Percentiles rank a stretch among this genome's conserved stretches.
Conservation (phyloP, 306 rosid species). For the Trifolium fragiferum region DNA sequence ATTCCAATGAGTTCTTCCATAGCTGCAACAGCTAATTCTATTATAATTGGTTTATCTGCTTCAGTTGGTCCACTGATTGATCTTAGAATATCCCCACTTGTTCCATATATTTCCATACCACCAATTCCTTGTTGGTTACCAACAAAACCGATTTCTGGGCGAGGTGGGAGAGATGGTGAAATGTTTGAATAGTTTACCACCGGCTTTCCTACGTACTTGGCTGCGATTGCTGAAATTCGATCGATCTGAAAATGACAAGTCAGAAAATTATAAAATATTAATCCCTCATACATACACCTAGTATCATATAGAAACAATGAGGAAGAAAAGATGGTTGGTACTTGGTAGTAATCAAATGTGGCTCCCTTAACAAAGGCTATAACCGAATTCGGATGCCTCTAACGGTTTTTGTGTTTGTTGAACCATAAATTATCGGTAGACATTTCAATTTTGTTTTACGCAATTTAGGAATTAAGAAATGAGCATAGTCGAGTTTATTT, state of each 20-base stretch:
- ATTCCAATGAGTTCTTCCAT: constrained; percentile 87
- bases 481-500: too few species aligned
- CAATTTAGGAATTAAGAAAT: too few species aligned
- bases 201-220: constrained; percentile 94
- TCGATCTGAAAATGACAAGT: constrained; percentile 61
- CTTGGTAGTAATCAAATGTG: too few species aligned
- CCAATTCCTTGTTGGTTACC: constrained; percentile 62
- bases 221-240: constrained; percentile 90
- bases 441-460: too few species aligned
- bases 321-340: neutral
- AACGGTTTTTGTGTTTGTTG: too few species aligned
- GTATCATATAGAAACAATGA: neutral
- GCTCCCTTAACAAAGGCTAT: too few species aligned
- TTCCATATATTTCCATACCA: constrained; percentile 62
- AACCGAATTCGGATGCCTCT: too few species aligned
- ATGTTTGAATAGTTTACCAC: constrained; percentile 76
- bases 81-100: constrained; percentile 72
- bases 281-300: neutral
- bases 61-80: constrained; percentile 72
- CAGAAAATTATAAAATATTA: neutral
- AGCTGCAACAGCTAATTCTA: constrained; percentile 94
- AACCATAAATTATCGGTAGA: too few species aligned
- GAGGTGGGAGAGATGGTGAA: constrained; percentile 69
- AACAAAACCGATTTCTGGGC: constrained; percentile 76
- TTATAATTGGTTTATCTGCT: constrained; percentile 85